Evolutionary conservation across 306 rosid species (phyloP).

Genomic region (Prinsepia uniflora): DNA sequence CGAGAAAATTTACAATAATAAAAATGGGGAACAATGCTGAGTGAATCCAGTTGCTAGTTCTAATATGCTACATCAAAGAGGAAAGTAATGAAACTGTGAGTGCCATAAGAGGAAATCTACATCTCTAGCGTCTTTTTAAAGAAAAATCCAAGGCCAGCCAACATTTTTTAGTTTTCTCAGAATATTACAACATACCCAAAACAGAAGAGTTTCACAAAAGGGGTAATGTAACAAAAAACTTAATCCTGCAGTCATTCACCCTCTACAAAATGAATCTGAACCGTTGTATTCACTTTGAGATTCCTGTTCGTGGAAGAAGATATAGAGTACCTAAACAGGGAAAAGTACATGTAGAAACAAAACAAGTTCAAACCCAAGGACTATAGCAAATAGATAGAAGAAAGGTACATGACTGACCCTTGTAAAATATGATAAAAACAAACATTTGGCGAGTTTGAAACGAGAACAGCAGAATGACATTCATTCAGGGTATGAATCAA

Average conservation of each 20-base stretch:
- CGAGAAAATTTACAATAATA: neutral
- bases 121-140: conserved; percentile 5
- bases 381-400: neutral
- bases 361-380: neutral
- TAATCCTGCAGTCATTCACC: conserved; percentile 16
- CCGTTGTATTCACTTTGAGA: neutral
- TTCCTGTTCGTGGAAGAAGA: conserved; percentile 3
- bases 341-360: neutral
- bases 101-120: neutral
- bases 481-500: neutral
- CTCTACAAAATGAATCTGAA: conserved; percentile 14
- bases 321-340: conserved; percentile 26
- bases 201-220: conserved; percentile 12
- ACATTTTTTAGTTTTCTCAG: neutral
- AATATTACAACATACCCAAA: conserved; percentile 14
- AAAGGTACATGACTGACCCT: neutral
- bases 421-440: neutral
- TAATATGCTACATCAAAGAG: conserved; percentile 4
- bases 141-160: neutral
- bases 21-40: neutral
- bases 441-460: neutral
- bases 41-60: neutral
- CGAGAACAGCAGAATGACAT: neutral
- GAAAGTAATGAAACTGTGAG: conserved; percentile 4
- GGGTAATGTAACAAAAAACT: conserved; percentile 17